Percentiles rank a stretch among this genome's conserved stretches.
Conservation (phyloP, 331 rosid species). For the Cydonia oblonga region DNA sequence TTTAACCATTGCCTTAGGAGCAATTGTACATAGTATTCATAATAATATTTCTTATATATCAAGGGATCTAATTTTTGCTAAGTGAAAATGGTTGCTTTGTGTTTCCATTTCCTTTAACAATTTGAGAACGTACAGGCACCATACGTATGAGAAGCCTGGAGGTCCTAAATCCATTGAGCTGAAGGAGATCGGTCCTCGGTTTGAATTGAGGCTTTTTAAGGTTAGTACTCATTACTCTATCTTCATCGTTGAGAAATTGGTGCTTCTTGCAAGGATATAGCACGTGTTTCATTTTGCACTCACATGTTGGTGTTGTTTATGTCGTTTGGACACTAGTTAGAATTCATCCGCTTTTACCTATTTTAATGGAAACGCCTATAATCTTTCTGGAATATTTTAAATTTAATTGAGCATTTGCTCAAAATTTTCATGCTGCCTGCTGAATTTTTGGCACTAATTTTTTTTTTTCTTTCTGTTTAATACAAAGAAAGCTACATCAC, state of each 20-base stretch:
- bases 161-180: conserved; percentile 75
- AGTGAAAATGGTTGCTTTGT: too few species aligned
- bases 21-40: not conserved
- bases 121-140: conserved; percentile 46
- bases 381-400: too few species aligned
- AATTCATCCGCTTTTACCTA: not conserved
- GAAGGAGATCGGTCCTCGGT: conserved; percentile 95
- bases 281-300: not conserved
- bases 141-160: conserved; percentile 60
- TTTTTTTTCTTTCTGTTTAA: too few species aligned
- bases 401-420: too few species aligned
- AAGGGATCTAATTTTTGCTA: too few species aligned
- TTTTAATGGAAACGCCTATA: too few species aligned
- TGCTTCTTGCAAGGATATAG: not conserved
- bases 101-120: not conserved
- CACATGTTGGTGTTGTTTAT: not conserved
- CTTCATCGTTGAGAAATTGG: not conserved
- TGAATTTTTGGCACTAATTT: too few species aligned
- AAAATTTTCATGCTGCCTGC: too few species aligned
- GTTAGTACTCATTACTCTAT: conserved; percentile 21
- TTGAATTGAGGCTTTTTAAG: conserved; percentile 70
- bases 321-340: not conserved
- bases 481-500: too few species aligned
- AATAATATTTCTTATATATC: too few species aligned
- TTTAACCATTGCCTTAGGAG: not conserved